A percentile compares a stretch with the other conserved stretches of the same genome.
Conservation (phyloP, 202 grass and related monocot genomes). For the Miscanthus sacchariflorus region DNA sequence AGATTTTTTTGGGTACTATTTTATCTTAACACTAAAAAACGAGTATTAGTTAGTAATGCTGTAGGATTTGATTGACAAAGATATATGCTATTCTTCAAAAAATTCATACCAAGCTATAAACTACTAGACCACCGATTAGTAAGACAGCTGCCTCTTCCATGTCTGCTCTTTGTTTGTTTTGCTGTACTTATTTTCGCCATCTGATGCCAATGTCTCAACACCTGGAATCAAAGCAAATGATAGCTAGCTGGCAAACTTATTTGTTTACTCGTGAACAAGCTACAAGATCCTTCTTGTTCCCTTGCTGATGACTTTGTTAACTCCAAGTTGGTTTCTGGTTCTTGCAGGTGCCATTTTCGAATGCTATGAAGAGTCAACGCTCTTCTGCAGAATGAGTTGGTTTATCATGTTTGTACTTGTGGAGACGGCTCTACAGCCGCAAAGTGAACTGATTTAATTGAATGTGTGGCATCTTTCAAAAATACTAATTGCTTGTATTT, state of each 20-base stretch:
- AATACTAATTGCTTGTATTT: background rate
- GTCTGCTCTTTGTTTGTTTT: slow-evolving; percentile 39
- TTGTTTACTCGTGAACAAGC: slow-evolving; percentile 19
- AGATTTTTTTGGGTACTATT: background rate
- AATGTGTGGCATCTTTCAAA: background rate
- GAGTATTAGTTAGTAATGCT: background rate
- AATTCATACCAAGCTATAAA: background rate
- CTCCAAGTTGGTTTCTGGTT: slow-evolving; percentile 13
- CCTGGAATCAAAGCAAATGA: slow-evolving; percentile 10
- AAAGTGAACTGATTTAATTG: background rate
- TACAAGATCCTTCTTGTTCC: slow-evolving; percentile 8
- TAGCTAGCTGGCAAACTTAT: background rate
- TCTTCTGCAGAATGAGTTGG: background rate
- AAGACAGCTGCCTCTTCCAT: slow-evolving; percentile 3
- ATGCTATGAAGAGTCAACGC: background rate
- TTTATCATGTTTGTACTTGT: background rate
- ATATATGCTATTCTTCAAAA: background rate
- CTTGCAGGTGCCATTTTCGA: slow-evolving; percentile 29
- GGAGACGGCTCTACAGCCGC: background rate
- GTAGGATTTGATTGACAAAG: background rate
- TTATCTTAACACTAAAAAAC: background rate
- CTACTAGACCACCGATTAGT: slow-evolving; percentile 7
- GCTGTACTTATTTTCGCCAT: background rate
- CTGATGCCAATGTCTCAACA: slow-evolving; percentile 6
- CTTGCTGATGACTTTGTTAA: slow-evolving; percentile 23